phyloP scores from a whole-genome alignment of 1,284 basidiomycete species.

The Sporisorium iseilematis-ciliati region DNA sequence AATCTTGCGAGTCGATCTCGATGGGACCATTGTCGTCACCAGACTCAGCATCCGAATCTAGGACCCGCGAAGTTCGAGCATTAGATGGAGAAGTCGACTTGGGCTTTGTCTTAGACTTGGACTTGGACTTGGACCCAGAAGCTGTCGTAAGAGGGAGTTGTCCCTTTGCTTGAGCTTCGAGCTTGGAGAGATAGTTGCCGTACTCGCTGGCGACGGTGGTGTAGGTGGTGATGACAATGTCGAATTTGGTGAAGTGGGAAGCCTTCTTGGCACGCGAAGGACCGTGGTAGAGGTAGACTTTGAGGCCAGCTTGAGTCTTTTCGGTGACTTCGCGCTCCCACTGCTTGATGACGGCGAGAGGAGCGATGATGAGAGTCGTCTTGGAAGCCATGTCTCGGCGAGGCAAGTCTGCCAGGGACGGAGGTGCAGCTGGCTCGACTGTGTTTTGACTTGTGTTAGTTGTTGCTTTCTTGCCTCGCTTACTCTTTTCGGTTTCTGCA shows the following conservation, averaged over 20 bases:
- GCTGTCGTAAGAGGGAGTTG: background rate
- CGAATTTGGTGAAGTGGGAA: slow-evolving; percentile 47
- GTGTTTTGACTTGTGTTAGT: background rate
- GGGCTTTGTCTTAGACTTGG: slow-evolving; percentile 16
- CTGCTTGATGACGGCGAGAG: slow-evolving; percentile 82
- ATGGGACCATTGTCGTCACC: slow-evolving; percentile 1
- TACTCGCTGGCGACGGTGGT: slow-evolving; percentile 61
- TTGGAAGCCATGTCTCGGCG: slow-evolving; percentile 40
- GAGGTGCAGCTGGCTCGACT: slow-evolving; percentile 6
- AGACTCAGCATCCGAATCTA: slow-evolving; percentile 45
- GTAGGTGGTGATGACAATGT: slow-evolving; percentile 67
- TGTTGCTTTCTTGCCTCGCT: slow-evolving; percentile 21
- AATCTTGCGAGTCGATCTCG: slow-evolving; percentile 69
- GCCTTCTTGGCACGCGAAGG: slow-evolving; percentile 50
- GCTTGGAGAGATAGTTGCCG: slow-evolving; percentile 30
- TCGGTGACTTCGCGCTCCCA: slow-evolving; percentile 88
- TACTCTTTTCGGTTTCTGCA: slow-evolving; percentile 13
- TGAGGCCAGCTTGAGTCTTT: slow-evolving; percentile 74
- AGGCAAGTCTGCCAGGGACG: slow-evolving; percentile 17
- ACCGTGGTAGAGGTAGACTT: slow-evolving; percentile 66
- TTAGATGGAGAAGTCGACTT: slow-evolving; percentile 13
- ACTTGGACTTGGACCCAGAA: slow-evolving; percentile 16
- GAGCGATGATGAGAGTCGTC: slow-evolving; percentile 67
- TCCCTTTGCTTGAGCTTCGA: slow-evolving; percentile 30
- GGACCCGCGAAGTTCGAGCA: slow-evolving; percentile 1